Base-by-base conservation (phyloP, 495 filamentous ascomycete genomes). In the Cudoniella acicularis region DNA sequence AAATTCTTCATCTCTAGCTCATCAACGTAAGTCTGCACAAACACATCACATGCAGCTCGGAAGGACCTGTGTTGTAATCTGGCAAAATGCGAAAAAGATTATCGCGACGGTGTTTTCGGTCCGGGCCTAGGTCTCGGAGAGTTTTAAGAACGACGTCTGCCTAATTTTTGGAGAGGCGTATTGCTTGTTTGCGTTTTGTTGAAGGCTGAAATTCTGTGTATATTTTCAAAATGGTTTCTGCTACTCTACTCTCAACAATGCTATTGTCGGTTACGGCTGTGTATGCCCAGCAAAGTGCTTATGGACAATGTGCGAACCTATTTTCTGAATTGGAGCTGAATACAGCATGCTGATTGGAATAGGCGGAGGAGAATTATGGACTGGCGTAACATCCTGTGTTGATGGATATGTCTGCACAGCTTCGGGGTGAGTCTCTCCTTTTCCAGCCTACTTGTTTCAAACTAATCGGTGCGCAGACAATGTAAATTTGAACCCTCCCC, bases 281-380 rank as follows among this genome's bases (percentile, higher is more conserved):
- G 2, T 18, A 40, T 45, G 59, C 55, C 1, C 63, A 62, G 52
- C 56, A 59, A 23, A 42, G 43, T 52, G 55, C 52, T 26, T 65
- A 49, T 22, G 59, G 47, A 6, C 63, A 65, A 54, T 65, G 63
- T 65, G 51, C 25, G 58, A 18, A 41, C 13, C 10, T 10, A 20
- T 17, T 49, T 24, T 8, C 21, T 49, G 27, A n/a, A 27, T 9
- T 49, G 13, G 1, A 3, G 9, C 30, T 49, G 20, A 49, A 49
- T 13, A 9, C 17, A 21, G 23, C 16, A 40, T 16, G 20, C 43
- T 59, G 21, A 60, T 40, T n/a, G 13, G 22, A 2, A 56, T 41
- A 66, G 64, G 65, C 41, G 65, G 59, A 26, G 65, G 65, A 47
- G 43, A 40, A 18, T 49, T 41, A 1, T 68, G 65, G 65, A 30